phyloP scores from a whole-genome alignment of 805 yeast species.

The Saccharomycopsis fibuligera region DNA sequence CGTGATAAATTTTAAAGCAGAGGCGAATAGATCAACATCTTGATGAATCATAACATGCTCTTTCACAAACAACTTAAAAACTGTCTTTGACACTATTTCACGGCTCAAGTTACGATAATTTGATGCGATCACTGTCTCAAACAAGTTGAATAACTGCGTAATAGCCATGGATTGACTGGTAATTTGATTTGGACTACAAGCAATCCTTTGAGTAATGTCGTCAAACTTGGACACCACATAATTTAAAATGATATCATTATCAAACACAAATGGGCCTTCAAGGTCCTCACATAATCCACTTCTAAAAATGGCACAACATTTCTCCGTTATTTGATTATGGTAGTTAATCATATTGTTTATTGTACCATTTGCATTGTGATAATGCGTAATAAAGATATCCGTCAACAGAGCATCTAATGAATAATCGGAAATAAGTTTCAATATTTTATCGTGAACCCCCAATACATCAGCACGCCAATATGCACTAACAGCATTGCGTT shows the following conservation, averaged over 20 bases:
- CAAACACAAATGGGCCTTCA: slow-evolving; percentile 62
- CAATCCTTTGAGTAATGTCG: neutral
- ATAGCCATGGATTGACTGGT: slow-evolving; percentile 24
- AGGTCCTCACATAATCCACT: slow-evolving; percentile 56
- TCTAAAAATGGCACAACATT: slow-evolving; percentile 55
- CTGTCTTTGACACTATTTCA: neutral
- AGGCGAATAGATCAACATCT: slow-evolving; percentile 15
- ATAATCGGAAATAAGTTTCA: slow-evolving; percentile 22
- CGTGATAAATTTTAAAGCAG: slow-evolving; percentile 3
- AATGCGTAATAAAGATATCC: slow-evolving; percentile 22
- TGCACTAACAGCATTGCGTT: slow-evolving; percentile 26
- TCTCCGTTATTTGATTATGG: slow-evolving; percentile 47
- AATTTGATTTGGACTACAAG: neutral
- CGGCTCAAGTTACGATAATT: slow-evolving; percentile 29
- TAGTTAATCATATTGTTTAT: slow-evolving; percentile 27
- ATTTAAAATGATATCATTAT: slow-evolving; percentile 33
- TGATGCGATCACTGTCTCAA: slow-evolving; percentile 29
- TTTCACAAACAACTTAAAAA: slow-evolving; percentile 8
- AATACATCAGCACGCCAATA: slow-evolving; percentile 49
- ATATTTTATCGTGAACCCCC: slow-evolving; percentile 36
- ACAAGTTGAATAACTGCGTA: slow-evolving; percentile 24
- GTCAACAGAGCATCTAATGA: slow-evolving; percentile 6
- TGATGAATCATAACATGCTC: neutral
- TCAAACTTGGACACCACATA: slow-evolving; percentile 32
- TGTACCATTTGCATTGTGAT: slow-evolving; percentile 34